phyloP scores from a whole-genome alignment of 306 rosid genomes.

The Luffa aegyptiaca region DNA sequence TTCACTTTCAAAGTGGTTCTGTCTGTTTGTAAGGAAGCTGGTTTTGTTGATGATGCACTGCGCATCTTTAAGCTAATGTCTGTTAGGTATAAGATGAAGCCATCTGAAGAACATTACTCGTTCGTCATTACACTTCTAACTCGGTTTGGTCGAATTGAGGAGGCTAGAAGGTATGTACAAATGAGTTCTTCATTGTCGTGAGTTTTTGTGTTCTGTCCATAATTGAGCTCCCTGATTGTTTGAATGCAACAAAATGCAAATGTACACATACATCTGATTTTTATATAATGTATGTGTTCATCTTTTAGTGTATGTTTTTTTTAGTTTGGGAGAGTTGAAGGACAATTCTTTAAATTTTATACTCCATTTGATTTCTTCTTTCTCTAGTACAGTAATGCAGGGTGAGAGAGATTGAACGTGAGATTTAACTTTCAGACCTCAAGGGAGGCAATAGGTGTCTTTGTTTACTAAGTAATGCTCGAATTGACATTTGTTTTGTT shows the following conservation, averaged over 20 bases:
- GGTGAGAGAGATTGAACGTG: not conserved
- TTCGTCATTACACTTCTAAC: conserved; percentile 44
- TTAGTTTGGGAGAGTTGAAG: not conserved
- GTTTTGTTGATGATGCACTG: conserved; percentile 50
- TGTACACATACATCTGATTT: not conserved
- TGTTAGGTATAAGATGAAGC: conserved; percentile 30
- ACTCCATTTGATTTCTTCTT: not conserved
- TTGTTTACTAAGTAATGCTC: not conserved
- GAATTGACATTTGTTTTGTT: too few relatives aligned
- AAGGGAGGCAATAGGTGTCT: not conserved
- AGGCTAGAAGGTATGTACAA: conserved; percentile 42
- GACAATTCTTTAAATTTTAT: not conserved
- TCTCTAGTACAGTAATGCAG: too few relatives aligned
- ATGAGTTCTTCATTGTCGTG: conserved; percentile 36
- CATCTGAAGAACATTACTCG: conserved; percentile 42
- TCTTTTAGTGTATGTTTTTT: not conserved
- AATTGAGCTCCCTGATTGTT: not conserved
- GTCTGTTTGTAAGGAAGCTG: conserved; percentile 56
- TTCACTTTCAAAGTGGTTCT: conserved; percentile 57
- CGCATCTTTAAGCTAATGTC: conserved; percentile 48
- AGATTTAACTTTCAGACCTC: not conserved
- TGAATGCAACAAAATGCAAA: not conserved
- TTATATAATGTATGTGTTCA: not conserved
- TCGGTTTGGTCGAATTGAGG: conserved; percentile 39
- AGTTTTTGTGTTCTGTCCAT: not conserved